Base-by-base conservation (phyloP, 1,284 basidiomycete species). In the Moniliophthora roreri region DNA sequence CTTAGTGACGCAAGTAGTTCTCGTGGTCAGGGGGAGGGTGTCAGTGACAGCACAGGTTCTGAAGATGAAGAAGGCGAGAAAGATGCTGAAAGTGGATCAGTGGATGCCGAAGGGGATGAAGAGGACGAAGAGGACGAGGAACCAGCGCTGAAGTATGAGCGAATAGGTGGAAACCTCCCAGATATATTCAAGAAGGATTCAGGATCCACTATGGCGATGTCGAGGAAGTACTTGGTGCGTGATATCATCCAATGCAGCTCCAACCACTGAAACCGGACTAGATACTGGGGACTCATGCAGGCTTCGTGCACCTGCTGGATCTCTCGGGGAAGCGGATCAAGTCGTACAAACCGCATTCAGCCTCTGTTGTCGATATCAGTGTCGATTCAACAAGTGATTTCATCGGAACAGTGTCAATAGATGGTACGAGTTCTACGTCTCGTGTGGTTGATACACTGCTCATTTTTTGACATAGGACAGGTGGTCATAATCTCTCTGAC, bases 381-480 rank as follows among this genome's bases (percentile, higher is more conserved):
- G 28, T 32, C 28, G 28, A 32, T 11, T 32, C 28, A 6, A 89
- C 89, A 1, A 87, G 84, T 39, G 94, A 98, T 54, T 98, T 94
- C 66, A 83, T 99, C 4, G 94, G 88, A 1, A 95, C 94, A 8
- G 91, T 95, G 0, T 95, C 93, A 5, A 87, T 98, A 64, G 96
- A 99, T 70, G 97, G 95, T 93, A 88, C 0, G 94, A 98, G 68
- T 82, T 84, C 1, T 95, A 96, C 66, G 7, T 32, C 6, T 32
- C 28, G 6, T 11, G 11, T 6, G 11, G 7, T 6, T 11, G 28
- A 32, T 32, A 6, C 28, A 32, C 28, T 79, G 28, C 28, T 32
- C 28, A 32, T 32, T 84, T 1, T 96, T 97, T 66, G 91, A 99
- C 70, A 86, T 97, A 8, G 28, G 28, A 32, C 28, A 32, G 28